These are phyloP conservation scores for Claviceps humidiphila DNA, from an alignment of 2,329 filamentous ascomycete species.

Conservation along the genomic window DNA sequence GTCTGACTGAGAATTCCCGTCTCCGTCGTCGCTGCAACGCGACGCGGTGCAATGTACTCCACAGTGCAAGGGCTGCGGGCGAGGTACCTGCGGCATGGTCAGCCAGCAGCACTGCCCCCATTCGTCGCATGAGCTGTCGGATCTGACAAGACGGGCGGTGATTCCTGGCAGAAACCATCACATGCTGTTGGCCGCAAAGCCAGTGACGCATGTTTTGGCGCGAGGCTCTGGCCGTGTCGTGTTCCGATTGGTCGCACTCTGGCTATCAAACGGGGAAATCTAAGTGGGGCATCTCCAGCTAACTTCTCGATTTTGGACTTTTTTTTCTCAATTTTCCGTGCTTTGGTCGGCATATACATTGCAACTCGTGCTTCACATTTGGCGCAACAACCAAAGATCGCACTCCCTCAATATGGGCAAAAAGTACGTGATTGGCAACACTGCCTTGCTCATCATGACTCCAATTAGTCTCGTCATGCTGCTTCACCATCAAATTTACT, in stretches of 20 bases:
- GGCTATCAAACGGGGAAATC: neutral
- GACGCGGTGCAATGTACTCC: neutral
- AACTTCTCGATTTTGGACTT: conserved; percentile 1
- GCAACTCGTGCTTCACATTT: neutral
- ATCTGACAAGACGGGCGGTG: conserved; percentile 14
- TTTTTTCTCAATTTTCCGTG: neutral
- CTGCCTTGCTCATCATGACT: neutral
- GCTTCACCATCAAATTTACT: conserved; percentile 8
- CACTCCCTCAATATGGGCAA: conserved; percentile 10
- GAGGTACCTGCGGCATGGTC: neutral
- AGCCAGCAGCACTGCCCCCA: neutral
- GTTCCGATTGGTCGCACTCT: neutral
- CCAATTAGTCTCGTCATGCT: neutral
- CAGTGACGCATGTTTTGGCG: conserved; percentile 20
- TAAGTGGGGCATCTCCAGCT: neutral
- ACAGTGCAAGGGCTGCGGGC: neutral
- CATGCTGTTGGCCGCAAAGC: conserved; percentile 11
- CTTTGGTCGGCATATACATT: neutral
- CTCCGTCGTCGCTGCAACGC: conserved; percentile 3
- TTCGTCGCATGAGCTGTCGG: neutral
- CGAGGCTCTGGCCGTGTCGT: conserved; percentile 8
- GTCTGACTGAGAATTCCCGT: conserved; percentile 6
- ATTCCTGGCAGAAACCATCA: conserved; percentile 16
- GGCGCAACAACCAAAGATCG: neutral
- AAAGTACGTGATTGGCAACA: conserved; percentile 9